A percentile compares a stretch with the other conserved stretches of the same genome.
Conservation (phyloP, 1,284 basidiomycete genomes). For the Leccinum pachyderme region DNA sequence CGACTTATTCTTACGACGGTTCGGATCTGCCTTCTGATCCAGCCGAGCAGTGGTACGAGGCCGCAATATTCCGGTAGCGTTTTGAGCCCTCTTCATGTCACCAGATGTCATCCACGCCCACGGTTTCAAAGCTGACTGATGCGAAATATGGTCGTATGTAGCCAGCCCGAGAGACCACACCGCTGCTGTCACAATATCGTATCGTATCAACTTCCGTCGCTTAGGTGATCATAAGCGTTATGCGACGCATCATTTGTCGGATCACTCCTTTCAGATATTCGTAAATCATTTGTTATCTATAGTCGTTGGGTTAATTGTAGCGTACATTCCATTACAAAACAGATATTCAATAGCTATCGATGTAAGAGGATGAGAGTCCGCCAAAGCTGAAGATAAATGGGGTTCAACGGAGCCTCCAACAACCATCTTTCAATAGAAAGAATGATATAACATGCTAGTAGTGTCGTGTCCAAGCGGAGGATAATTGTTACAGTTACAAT, state of each 20-base stretch:
- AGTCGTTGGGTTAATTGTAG: not conserved
- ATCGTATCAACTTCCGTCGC: not conserved
- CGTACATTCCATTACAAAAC: slow-evolving; percentile 9
- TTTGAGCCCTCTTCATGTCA: not conserved
- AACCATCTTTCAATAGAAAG: slow-evolving; percentile 1
- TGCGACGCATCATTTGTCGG: not conserved
- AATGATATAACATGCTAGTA: not conserved
- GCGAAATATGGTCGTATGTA: not conserved
- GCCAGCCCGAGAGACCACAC: not conserved
- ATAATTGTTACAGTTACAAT: slow-evolving; percentile 23
- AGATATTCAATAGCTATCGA: slow-evolving; percentile 10
- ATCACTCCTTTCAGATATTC: not conserved
- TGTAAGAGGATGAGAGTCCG: not conserved
- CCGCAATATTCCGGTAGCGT: slow-evolving; percentile 38
- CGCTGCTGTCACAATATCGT: not conserved
- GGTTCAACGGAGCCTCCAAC: not conserved
- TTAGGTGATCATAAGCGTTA: not conserved
- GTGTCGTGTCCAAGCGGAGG: not conserved
- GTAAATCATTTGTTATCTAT: not conserved
- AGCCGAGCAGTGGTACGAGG: slow-evolving; percentile 47
- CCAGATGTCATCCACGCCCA: too few species aligned
- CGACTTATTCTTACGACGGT: slow-evolving; percentile 48
- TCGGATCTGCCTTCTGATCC: slow-evolving; percentile 57
- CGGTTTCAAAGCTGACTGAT: not conserved
- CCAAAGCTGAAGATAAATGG: not conserved